Evolutionary conservation across 2,329 filamentous ascomycete genomes (phyloP).

Genomic region (Nothophaeocryptopus gaeumannii): DNA sequence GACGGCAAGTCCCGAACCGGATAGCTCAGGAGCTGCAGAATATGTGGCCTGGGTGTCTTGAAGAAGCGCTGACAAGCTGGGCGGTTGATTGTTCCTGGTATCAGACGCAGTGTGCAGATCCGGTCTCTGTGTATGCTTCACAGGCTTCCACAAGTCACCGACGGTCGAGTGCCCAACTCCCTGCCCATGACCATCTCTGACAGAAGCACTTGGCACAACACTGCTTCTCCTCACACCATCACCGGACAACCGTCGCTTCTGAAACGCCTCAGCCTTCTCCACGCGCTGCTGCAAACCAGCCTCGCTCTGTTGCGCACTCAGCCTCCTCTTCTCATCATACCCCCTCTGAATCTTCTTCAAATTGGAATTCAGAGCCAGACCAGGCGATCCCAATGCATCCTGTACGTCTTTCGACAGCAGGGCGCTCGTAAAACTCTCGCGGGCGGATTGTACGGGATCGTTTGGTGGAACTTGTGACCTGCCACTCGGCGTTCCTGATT

Average conservation of each 20-base stretch:
- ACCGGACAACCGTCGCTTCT: slow-evolving; percentile 1
- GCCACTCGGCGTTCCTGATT: background rate
- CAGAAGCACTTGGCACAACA: too few species aligned
- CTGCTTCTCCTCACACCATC: too few species aligned
- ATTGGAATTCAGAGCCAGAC: slow-evolving; percentile 2
- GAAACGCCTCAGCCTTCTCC: slow-evolving; percentile 1
- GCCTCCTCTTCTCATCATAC: background rate
- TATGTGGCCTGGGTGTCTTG: too few species aligned
- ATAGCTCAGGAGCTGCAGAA: too few species aligned
- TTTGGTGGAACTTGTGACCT: background rate
- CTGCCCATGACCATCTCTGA: background rate
- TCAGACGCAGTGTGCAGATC: too few species aligned
- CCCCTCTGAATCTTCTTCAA: background rate
- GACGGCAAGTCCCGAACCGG: background rate
- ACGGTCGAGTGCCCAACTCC: background rate
- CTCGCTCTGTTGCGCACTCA: slow-evolving; percentile 2
- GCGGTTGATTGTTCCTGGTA: too few species aligned
- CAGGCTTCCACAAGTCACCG: too few species aligned
- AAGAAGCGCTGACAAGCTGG: too few species aligned
- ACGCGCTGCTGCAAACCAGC: slow-evolving; percentile 3
- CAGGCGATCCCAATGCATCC: slow-evolving; percentile 5
- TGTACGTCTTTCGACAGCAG: slow-evolving; percentile 4
- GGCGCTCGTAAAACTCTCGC: background rate
- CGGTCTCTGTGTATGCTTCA: background rate
- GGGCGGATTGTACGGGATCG: background rate